phyloP scores from a whole-genome alignment of 768 basidiomycete species.

The Tulasnella sp. region DNA sequence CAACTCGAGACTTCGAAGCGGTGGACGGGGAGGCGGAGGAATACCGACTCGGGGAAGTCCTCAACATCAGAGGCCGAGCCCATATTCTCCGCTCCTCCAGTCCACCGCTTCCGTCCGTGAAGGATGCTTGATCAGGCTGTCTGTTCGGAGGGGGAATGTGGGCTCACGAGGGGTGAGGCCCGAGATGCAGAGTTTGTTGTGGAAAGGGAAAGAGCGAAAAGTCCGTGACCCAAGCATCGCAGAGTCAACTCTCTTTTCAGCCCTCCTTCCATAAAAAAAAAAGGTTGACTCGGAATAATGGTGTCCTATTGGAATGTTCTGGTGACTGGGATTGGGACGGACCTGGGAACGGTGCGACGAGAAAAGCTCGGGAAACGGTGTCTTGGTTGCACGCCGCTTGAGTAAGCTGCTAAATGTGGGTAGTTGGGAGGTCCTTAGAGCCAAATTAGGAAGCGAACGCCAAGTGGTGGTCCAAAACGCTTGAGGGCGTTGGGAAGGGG shows the following conservation, averaged over 20 bases:
- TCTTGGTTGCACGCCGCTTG: background rate
- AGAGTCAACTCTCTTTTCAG: background rate
- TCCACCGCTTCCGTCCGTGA: background rate
- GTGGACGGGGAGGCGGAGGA: conserved; percentile 8
- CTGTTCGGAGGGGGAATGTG: background rate
- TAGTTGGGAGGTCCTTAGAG: background rate
- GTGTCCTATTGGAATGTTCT: background rate
- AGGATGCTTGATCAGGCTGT: background rate
- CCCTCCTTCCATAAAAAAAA: background rate
- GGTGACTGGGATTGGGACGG: background rate
- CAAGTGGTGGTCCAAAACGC: background rate
- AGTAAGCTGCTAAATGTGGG: background rate
- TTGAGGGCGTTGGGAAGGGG: background rate
- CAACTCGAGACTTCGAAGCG: background rate
- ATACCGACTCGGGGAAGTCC: background rate
- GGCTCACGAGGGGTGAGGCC: background rate
- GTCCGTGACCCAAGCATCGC: too few relatives aligned
- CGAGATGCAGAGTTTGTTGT: background rate
- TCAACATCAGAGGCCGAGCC: background rate
- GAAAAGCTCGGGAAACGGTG: background rate
- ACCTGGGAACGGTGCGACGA: background rate
- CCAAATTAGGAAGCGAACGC: background rate
- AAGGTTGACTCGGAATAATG: background rate
- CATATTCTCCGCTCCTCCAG: background rate
- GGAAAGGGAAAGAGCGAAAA: background rate